Evolutionary conservation across 345 rosid species (phyloP).

Genomic region (Camelina neglecta): DNA sequence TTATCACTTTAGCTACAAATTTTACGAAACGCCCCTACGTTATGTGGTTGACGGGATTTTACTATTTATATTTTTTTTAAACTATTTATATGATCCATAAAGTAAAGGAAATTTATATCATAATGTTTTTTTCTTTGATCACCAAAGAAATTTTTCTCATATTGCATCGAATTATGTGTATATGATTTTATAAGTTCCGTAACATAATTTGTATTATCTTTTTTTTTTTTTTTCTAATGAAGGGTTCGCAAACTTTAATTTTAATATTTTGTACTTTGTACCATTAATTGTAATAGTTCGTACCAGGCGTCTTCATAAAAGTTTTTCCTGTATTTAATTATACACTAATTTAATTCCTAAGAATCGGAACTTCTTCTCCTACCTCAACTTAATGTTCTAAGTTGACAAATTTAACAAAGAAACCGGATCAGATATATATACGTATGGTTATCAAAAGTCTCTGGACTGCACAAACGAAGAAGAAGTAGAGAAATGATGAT

Average conservation of each 20-base stretch:
- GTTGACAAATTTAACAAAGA: background rate
- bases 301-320: background rate
- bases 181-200: background rate
- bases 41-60: background rate
- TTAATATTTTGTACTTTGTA: no score
- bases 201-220: background rate
- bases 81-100: background rate
- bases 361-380: background rate
- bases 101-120: background rate
- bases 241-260: no score
- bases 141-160: background rate
- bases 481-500: constrained; percentile 23
- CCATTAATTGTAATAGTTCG: background rate
- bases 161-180: background rate
- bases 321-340: background rate
- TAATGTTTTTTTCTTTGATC: no score
- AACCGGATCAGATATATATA: background rate
- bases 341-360: background rate
- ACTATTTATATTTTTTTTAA: background rate
- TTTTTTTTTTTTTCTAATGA: no score
- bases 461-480: constrained; percentile 4
- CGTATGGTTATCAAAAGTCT: constrained; percentile 18
- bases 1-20: background rate
- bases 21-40: background rate
- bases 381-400: background rate